Base-by-base conservation (phyloP, 176 grass and related monocot species). In the Musa troglodytarum region DNA sequence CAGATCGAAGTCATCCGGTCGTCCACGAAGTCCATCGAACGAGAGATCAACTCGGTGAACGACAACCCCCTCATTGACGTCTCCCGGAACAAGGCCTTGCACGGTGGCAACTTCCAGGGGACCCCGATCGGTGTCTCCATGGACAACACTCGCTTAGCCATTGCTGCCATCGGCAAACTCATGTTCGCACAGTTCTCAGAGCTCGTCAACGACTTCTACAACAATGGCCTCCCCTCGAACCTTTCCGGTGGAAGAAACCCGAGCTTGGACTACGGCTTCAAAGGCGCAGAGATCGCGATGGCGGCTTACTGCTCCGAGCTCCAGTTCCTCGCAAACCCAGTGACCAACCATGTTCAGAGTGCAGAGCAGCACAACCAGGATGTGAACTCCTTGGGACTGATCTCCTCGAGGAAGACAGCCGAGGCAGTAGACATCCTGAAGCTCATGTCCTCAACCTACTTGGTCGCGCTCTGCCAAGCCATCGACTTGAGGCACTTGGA, bases 21-120 rank as follows among this genome's bases (percentile, higher is more conserved):
- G 55, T 12, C 92, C 65, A 96, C 92, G 69, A 91, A 91, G 79
- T 90, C 92, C 0, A 96, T 96, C 7, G 92, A 96, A 85, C 85
- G 92, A 7, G 92, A 96, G 87, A 96, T 96, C 85, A 96, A 96
- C 85, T 96, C 92, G 19, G 92, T 96, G 66, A 96, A 96, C 28
- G 92, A 96, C 82, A 96, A 96, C 87, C 92, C 92, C 24, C 80
- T 96, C 69, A 96, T 96, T 25, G 89, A 96, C 1, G 89, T 92
- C 75, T 87, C 92, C 68, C 81, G 92, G 10, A 83, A 87, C 51
- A 82, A 91, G 67, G 92, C 92, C 3, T 77, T 96, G 72, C 92
- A 96, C 21, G 92, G 92, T 0, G 92, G 92, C 71, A 96, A 96
- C 84, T 96, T 96, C 84, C 92, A 96, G 79, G 92, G 92, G 12